Evolutionary conservation across 2,329 filamentous ascomycete species (phyloP).

Genomic region (Trichoderma hamatum): DNA sequence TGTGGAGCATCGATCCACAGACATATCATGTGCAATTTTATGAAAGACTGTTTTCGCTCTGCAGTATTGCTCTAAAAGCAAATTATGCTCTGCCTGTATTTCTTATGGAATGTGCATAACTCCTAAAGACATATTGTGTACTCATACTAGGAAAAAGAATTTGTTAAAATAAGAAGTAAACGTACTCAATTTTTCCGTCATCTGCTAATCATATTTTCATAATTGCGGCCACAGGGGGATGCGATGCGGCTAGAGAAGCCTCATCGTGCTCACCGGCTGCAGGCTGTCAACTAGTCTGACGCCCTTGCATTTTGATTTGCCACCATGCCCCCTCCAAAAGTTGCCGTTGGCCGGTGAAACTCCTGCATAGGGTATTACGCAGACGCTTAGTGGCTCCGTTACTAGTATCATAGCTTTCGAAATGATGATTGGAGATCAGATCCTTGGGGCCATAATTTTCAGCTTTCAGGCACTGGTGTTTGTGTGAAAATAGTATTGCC

Average conservation of each 20-base stretch:
- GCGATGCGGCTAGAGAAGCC: background rate
- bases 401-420: background rate
- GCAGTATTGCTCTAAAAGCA: background rate
- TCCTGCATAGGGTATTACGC: background rate
- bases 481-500: background rate
- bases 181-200: too few species aligned
- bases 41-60: background rate
- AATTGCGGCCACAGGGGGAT: background rate
- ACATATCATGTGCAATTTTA: background rate
- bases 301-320: background rate
- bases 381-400: background rate
- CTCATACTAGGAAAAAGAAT: background rate
- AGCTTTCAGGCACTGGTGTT: background rate
- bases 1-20: background rate
- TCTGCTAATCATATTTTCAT: too few species aligned
- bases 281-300: background rate
- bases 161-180: background rate
- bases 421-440: background rate
- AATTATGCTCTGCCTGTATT: background rate
- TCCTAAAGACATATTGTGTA: background rate
- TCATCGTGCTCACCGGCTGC: slow-evolving; percentile 10
- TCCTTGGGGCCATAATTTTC: background rate
- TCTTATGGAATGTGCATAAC: background rate
- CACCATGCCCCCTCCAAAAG: background rate
- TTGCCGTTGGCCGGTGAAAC: background rate